phyloP scores from a whole-genome alignment of 805 yeast species.

The Lipomyces spencermartinsiae region DNA sequence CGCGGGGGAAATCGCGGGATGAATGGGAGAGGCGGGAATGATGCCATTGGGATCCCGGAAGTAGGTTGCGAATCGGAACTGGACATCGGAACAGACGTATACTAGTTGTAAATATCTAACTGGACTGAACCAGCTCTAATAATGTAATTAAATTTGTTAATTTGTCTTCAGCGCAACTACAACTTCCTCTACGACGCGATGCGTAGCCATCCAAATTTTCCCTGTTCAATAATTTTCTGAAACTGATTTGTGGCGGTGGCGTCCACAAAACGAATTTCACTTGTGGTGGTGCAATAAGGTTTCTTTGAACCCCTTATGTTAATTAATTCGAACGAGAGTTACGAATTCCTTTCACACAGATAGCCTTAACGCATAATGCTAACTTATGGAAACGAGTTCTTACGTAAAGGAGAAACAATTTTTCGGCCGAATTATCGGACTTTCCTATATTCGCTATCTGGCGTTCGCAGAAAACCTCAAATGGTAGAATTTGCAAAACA shows the following conservation, averaged over 20 bases:
- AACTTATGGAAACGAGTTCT: neutral
- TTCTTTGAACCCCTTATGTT: too few species aligned
- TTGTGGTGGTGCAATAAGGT: neutral
- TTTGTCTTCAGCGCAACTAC: neutral
- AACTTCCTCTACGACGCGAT: neutral
- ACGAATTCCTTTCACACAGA: neutral
- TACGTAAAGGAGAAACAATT: neutral
- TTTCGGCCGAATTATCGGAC: neutral
- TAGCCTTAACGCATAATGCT: neutral
- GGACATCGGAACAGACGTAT: neutral
- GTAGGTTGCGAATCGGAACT: neutral
- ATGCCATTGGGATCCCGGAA: neutral
- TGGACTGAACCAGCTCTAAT: neutral
- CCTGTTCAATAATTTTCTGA: neutral
- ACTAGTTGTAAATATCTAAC: neutral
- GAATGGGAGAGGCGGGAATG: conserved; percentile 26
- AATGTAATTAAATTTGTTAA: neutral
- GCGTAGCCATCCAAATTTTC: neutral
- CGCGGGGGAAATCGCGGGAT: conserved; percentile 27
- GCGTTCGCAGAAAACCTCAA: neutral
- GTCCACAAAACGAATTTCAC: neutral
- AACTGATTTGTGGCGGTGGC: neutral
- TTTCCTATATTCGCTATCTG: neutral
- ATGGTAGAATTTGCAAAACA: neutral
- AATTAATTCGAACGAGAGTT: neutral